phyloP scores from a whole-genome alignment of 345 rosid genomes.

The Clausena lansium region DNA sequence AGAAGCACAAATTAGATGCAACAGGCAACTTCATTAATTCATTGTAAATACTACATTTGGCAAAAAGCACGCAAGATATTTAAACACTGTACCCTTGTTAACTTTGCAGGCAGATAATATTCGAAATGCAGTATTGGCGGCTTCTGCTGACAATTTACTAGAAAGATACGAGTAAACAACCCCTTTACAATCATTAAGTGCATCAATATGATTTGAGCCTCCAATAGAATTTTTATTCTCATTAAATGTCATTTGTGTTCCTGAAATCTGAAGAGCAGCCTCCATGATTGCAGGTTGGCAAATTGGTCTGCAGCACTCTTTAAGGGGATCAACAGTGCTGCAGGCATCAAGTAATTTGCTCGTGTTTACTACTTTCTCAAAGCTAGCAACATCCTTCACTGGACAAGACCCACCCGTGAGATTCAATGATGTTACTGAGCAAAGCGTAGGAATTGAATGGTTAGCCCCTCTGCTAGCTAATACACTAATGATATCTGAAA shows the following conservation, averaged over 20 bases:
- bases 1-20: constrained; percentile 1
- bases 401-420: constrained; percentile 94
- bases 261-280: constrained; percentile 75
- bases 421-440: constrained; percentile 76
- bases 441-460: constrained; percentile 56
- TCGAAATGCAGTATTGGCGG: constrained; percentile 71
- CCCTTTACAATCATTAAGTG: constrained; percentile 73
- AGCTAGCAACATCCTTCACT: constrained; percentile 55
- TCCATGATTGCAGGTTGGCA: constrained; percentile 86
- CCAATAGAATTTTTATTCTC: constrained; percentile 44
- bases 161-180: constrained; percentile 83
- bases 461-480: constrained; percentile 87
- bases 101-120: constrained; percentile 85
- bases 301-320: constrained; percentile 87
- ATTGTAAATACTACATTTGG: background rate
- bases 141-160: constrained; percentile 61
- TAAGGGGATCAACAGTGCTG: constrained; percentile 76
- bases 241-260: constrained; percentile 45
- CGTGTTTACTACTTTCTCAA: constrained; percentile 72
- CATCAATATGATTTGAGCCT: constrained; percentile 47
- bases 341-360: constrained; percentile 84
- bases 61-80: constrained; percentile 4
- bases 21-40: background rate
- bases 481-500: constrained; percentile 88
- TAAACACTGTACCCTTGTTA: constrained; percentile 63